Evolutionary conservation across 192 early-diverging fungal genomes (phyloP), one percentile per base, ranked within the genome.

Genomic region (Gigaspora rosea): DNA sequence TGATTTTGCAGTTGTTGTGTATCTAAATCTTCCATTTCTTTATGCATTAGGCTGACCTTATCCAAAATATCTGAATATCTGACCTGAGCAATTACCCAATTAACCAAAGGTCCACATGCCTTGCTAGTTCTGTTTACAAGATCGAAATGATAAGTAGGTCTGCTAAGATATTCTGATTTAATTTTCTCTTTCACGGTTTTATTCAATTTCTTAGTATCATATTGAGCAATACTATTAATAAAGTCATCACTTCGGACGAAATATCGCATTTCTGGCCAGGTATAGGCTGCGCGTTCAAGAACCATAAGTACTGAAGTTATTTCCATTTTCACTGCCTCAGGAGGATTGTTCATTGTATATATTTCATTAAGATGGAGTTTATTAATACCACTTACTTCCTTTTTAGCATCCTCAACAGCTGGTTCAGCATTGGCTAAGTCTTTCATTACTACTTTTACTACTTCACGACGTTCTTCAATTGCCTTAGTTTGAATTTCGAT

Each of bases 61-160:
- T 98, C 96, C 70, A 99, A 80, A 69, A 99, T 99, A 66, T 93
- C 91, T 15, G 94, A 89, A 75, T 91, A 99, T 63, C 89, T 90
- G 15, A 98, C 96, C 86, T 99, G 98, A 36, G 98, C 98, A 74
- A 93, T 90, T 0, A 95, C 97, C 98, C 98, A 99, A 82, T 97
- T 91, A 32, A 96, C 95, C 41, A 99, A 84, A 33, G 97, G 98
- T 8, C 98, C 98, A 84, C 98, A 99, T 4, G 98, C 98, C 82
- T 95, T 97, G 80, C 91, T 93, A 18, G 98, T 97, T 69, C 94
- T 92, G 82, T 95, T 98, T n/a, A 99, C 95, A 3, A 85, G 83
- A 77, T 99, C 98, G 81, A 95, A 98, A 82, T 94, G 95, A 80
- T 90, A 99, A 75, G 87, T 89, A 56, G 96, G 92, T 61, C 96